Evolutionary conservation across 257 asterid species (phyloP), one percentile per base, ranked within the genome.

Genomic region (Solanum arcanum): DNA sequence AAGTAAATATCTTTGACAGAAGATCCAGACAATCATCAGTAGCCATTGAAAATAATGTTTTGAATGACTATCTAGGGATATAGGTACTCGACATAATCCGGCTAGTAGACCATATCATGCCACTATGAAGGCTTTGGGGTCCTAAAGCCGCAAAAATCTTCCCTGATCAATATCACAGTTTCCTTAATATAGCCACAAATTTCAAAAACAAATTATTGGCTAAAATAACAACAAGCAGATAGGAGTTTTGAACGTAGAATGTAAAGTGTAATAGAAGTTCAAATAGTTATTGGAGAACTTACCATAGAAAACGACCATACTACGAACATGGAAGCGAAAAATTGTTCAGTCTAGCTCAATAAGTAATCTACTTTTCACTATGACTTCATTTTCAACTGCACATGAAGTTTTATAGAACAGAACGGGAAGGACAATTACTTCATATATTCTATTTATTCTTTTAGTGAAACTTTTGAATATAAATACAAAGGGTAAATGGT

Each of bases 91-190:
- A 97, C 98, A 35, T 95, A 97, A 94, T 97, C 99, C 42, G 99
- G 98, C 90, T 95, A 96, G 84, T 93, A 93, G 69, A 94, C 84
- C 98, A 97, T 91, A 90, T 97, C 99, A 41, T 95, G 86, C 99
- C 99, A 97, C 86, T 97, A 98, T 6, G 96, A 92, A 82, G 93
- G 89, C 90, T 94, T 97, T 52, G 99, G 99, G 83, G 98, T 97
- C 89, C 99, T 98, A 90, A 97, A 97, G 96, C 94, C 31, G 94
- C 98, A 90, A 97, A 97, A 49, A 97, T 97, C 93, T 97, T 97
- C 73, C 98, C 98, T 97, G 99, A 92, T 97, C 99, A 33, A 97
- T 97, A 86, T 97, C 99, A 86, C 97, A 95, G 87, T 90, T 93
- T 75, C 98, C 99, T 98, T 97, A 86, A 86, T 86, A 69, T 21